Evolutionary conservation across 2,329 filamentous ascomycete species (phyloP), one percentile per base, ranked within the genome.

Genomic region (Penicillium hordei): DNA sequence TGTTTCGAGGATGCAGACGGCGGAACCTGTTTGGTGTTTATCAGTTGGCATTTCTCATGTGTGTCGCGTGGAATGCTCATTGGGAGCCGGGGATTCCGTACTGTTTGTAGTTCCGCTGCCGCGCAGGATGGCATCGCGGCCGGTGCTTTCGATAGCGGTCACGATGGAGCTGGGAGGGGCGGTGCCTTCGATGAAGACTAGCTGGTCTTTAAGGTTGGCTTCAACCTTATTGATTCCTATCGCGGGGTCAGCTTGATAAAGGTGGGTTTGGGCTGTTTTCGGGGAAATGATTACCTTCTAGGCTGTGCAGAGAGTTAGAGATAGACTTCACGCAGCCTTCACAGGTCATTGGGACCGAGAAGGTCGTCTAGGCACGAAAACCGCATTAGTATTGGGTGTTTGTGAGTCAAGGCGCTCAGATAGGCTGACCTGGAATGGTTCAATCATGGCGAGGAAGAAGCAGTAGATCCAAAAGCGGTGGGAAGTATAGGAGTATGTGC

Each of bases 1-100:
- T 56, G 91, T 95, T 80, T 99, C 94, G 60, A 99, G 86, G 70
- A 99, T 97, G 77, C 93, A 96, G 43, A 99, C 94, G 44, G 93
- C 72, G 33, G 64, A 75, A 55, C 70, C 72, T 75, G 44, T 58
- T 21, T 29, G 13, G n/a, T 21, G 2, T n/a, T 7, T 12, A 42
- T 34, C 13, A 53, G n/a, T 21, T 15, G 10, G 4, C 1, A 23
- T 46, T 48, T 27, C 15, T 38, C 23, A 25, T 25, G 3, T 21
- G 21, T 25, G 19, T 23, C 45, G 25, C 17, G 21, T 45, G 5
- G 1, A 7, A 34, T 4, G 3, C n/a, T 19, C 19, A 44, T 57
- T 52, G 60, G 42, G 60, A 55, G 45, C 48, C 48, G 34, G 29
- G 33, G 17, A 45, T 56, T 27, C 70, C 73, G 48, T 72, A 93